phyloP scores from a whole-genome alignment of 768 basidiomycete species.

The Tylopilus plumbeoviolaceoides region DNA sequence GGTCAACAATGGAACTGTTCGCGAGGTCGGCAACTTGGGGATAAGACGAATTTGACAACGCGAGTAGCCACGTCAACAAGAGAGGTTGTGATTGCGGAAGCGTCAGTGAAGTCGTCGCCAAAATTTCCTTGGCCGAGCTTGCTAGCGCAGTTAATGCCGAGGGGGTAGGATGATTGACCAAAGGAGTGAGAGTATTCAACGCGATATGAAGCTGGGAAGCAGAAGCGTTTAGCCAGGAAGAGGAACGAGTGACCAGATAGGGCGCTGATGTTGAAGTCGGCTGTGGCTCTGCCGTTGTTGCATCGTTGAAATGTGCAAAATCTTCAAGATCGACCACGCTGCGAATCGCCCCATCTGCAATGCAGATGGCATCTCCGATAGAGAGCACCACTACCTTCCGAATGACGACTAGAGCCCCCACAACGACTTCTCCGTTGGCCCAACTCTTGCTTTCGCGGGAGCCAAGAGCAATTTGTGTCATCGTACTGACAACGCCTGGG shows the following conservation, averaged over 20 bases:
- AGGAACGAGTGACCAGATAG: conserved; percentile 54
- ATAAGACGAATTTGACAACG: conserved; percentile 60
- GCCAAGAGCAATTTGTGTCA: conserved; percentile 68
- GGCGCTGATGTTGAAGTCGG: conserved; percentile 28
- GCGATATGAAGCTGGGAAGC: conserved; percentile 82
- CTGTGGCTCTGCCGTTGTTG: conserved; percentile 12
- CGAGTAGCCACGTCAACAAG: conserved; percentile 68
- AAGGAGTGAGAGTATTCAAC: conserved; percentile 66
- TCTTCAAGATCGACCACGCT: conserved; percentile 61
- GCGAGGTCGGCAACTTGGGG: conserved; percentile 49
- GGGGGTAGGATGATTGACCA: conserved; percentile 69
- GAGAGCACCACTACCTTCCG: conserved; percentile 49
- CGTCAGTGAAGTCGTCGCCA: conserved; percentile 54
- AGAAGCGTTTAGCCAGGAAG: conserved; percentile 78
- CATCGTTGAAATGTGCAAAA: conserved; percentile 37
- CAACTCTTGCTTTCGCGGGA: conserved; percentile 53
- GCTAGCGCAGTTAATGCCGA: conserved; percentile 57
- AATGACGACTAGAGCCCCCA: conserved; percentile 55
- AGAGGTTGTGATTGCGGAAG: conserved; percentile 66
- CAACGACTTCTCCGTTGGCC: conserved; percentile 68
- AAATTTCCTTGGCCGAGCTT: conserved; percentile 49
- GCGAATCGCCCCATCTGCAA: conserved; percentile 53
- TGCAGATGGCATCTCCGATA: conserved; percentile 66
- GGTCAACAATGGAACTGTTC: conserved; percentile 39
- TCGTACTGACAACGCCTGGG: conserved; percentile 78